phyloP scores from a whole-genome alignment of 2,329 filamentous ascomycete genomes.

The Ambrosiella cleistominuta region DNA sequence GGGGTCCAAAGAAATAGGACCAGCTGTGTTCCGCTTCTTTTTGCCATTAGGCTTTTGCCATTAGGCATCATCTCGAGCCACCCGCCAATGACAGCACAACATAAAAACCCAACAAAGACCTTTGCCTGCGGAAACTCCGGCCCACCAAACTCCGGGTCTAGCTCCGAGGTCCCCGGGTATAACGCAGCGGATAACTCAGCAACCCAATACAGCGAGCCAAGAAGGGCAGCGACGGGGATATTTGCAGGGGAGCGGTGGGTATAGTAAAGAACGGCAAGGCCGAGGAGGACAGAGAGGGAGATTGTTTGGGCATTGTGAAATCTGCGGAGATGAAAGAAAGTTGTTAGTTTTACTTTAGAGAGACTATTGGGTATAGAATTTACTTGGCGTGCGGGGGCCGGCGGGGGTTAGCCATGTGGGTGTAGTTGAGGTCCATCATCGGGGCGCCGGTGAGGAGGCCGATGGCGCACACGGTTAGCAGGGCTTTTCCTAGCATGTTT shows the following conservation, averaged over 20 bases:
- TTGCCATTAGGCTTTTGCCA: no score
- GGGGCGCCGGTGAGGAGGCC: conserved; percentile 22
- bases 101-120: conserved; percentile 18
- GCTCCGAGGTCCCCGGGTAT: conserved; percentile 23
- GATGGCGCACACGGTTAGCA: conserved; percentile 25
- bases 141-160: conserved; percentile 27
- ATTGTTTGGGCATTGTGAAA: conserved; percentile 29
- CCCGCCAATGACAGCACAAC: conserved; percentile 13
- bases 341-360: no score
- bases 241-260: conserved; percentile 20
- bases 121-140: conserved; percentile 25
- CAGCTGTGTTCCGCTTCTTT: no score
- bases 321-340: conserved; percentile 13
- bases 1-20: not conserved
- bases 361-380: conserved; percentile 11
- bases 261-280: conserved; percentile 24
- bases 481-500: conserved; percentile 18
- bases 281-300: conserved; percentile 23
- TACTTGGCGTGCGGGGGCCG: conserved; percentile 31
- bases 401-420: conserved; percentile 26
- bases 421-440: conserved; percentile 24
- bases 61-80: not conserved
- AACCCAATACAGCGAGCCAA: conserved; percentile 26
- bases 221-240: conserved; percentile 20
- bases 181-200: conserved; percentile 22